Percentiles rank a stretch among this genome's conserved stretches.
phyloP scores from a whole-genome alignment of 1,139 yeast genomes.

The Meyerozyma guilliermondii region DNA sequence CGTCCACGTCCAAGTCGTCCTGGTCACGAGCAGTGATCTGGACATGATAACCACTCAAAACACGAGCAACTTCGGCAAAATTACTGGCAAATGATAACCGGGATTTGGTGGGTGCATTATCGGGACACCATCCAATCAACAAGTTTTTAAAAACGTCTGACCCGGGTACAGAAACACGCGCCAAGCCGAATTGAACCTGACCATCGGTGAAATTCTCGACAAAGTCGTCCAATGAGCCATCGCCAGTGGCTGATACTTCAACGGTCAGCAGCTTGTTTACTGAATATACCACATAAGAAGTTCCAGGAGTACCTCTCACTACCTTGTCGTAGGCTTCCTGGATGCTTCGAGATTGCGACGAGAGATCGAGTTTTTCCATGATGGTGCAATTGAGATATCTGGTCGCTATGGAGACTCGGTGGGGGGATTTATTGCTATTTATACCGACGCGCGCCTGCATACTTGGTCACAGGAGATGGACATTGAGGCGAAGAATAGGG shows the following conservation, averaged over 20 bases:
- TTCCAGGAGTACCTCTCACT: constrained; percentile 54
- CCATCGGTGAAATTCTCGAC: constrained; percentile 82
- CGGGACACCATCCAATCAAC: constrained; percentile 92
- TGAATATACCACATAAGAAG: constrained; percentile 59
- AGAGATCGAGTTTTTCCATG: constrained; percentile 55
- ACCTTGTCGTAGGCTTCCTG: constrained; percentile 60
- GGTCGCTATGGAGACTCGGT: neutral
- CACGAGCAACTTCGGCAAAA: constrained; percentile 66
- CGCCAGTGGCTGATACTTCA: constrained; percentile 52
- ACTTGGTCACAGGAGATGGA: neutral
- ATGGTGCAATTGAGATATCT: constrained; percentile 2
- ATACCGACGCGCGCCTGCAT: constrained; percentile 1
- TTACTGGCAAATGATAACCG: constrained; percentile 72
- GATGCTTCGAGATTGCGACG: constrained; percentile 55
- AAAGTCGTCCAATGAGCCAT: constrained; percentile 71
- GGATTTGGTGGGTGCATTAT: constrained; percentile 71
- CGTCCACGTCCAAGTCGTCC: constrained; percentile 81
- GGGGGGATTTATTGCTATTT: neutral
- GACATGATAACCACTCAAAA: constrained; percentile 81
- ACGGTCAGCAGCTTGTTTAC: constrained; percentile 56
- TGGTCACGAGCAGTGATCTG: constrained; percentile 95
- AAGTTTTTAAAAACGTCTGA: constrained; percentile 81
- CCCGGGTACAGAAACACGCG: constrained; percentile 84
- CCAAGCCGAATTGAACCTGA: constrained; percentile 85
- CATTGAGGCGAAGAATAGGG: neutral